Conservation (phyloP, 345 rosid species). For the Arabis hirsuta region DNA sequence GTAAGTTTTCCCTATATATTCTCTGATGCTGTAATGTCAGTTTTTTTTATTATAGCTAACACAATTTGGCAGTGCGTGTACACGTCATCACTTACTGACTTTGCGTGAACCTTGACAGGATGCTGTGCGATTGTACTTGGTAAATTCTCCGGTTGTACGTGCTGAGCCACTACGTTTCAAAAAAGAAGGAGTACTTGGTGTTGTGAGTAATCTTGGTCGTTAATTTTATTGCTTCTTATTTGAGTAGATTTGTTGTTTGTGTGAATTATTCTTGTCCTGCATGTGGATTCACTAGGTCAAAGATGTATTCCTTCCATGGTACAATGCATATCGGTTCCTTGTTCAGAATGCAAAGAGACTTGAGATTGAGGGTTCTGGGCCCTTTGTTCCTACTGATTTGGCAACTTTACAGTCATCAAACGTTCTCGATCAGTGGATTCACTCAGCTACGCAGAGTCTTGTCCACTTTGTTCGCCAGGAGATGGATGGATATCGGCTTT, state of each 20-base stretch:
- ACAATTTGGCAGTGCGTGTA: neutral
- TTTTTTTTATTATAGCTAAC: conserved; percentile 17
- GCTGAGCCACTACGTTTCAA: conserved; percentile 95
- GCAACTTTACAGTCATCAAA: conserved; percentile 74
- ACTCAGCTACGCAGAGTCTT: conserved; percentile 98
- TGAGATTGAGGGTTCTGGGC: conserved; percentile 78
- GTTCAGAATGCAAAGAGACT: conserved; percentile 98
- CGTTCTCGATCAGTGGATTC: conserved; percentile 98
- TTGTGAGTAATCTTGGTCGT: conserved; percentile 65
- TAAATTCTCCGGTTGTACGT: conserved; percentile 98
- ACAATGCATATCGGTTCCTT: conserved; percentile 96
- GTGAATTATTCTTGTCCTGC: conserved; percentile 28
- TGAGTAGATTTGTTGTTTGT: conserved; percentile 22
- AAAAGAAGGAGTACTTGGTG: conserved; percentile 89
- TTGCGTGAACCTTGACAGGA: conserved; percentile 56
- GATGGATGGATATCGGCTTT: conserved; percentile 95
- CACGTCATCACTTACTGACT: conserved; percentile 24
- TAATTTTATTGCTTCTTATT: conserved; percentile 10
- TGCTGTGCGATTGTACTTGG: conserved; percentile 88
- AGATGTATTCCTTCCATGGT: conserved; percentile 99
- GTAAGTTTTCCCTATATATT: conserved; percentile 53
- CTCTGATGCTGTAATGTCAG: conserved; percentile 13
- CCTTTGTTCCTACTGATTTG: conserved; percentile 71
- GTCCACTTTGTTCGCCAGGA: conserved; percentile 86
- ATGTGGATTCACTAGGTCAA: conserved; percentile 66